Percentiles rank a stretch among this genome's conserved stretches.
phyloP scores from a whole-genome alignment of 768 basidiomycete species.

The Russula dissimulans region DNA sequence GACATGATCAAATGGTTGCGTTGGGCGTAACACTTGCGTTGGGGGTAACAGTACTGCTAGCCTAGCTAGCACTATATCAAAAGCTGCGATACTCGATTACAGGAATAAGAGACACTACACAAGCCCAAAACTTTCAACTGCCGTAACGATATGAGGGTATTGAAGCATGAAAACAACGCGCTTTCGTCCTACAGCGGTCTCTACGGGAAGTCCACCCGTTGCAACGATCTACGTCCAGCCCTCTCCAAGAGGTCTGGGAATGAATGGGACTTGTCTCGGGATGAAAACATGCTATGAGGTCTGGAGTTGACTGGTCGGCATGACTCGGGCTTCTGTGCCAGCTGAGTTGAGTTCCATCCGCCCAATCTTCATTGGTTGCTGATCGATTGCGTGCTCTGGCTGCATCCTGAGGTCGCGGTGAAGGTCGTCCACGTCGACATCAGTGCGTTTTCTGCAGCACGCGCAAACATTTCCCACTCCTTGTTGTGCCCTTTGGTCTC shows the following conservation, averaged over 20 bases:
- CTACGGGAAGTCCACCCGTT: too few species aligned
- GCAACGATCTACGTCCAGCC: neutral
- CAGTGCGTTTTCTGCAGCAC: neutral
- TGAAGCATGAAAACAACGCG: neutral
- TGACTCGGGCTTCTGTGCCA: neutral
- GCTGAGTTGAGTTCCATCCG: neutral
- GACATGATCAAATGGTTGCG: too few species aligned
- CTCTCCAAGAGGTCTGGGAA: neutral
- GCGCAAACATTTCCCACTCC: neutral
- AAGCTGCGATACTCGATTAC: too few species aligned
- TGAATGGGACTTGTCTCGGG: too few species aligned
- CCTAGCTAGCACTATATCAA: too few species aligned
- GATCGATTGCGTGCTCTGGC: neutral
- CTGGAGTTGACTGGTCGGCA: neutral
- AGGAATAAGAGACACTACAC: too few species aligned
- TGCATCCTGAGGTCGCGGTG: neutral
- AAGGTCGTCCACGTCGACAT: neutral
- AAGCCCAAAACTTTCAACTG: too few species aligned
- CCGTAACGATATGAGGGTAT: neutral
- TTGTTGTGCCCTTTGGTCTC: neutral
- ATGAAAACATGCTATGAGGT: too few species aligned
- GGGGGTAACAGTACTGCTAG: too few species aligned
- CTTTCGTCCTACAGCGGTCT: neutral
- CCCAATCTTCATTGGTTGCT: neutral
- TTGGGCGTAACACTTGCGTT: too few species aligned